Evolutionary conservation across 768 basidiomycete species (phyloP), one percentile per base, ranked within the genome.

Genomic region (Megacollybia marginata): DNA sequence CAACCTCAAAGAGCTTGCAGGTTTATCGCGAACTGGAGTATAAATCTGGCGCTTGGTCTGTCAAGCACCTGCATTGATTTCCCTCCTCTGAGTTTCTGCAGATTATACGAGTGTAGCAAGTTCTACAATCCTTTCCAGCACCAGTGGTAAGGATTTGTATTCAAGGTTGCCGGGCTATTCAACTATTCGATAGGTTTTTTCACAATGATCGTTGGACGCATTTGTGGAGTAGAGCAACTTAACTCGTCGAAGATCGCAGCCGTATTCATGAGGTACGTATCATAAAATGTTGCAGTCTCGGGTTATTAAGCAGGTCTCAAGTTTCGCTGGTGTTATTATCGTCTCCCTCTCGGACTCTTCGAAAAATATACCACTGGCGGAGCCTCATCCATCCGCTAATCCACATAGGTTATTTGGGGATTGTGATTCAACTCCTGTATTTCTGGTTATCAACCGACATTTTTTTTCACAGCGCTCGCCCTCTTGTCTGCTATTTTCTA

Each of bases 81-180:
- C 2, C 2, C 23, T 28, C 4, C 23, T 6, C 23, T 28, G 23
- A 28, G 85, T 83, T 1, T 74, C 88, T 16, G 73, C 98, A 42
- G 83, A 79, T 31, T 88, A 85, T 62, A 98, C 95, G 1, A 92
- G 85, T 58, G 94, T 97, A n/a, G 90, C 91, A 2, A 95, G 92
- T 63, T 82, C 90, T 16, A 96, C 94, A 4, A 85, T 97, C 34
- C 66, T 96, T 47, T 86, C 89, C 2, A 83, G 85, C 59, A 94
- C 83, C 73, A 93, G 91, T 55, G 92, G 94, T 92, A 56, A 33
- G 82, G 64, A 33, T 42, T 23, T 35, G 9, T 46, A 8, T 35
- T 15, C 19, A 38, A 51, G 11, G 42, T 23, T 15, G 32, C 43
- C 13, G 45, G 42, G 32, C 42, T 16, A 12, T 46, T 19, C 33